Evolutionary conservation across 805 yeast genomes (phyloP).

Genomic region (Kuraishia hungarica): DNA sequence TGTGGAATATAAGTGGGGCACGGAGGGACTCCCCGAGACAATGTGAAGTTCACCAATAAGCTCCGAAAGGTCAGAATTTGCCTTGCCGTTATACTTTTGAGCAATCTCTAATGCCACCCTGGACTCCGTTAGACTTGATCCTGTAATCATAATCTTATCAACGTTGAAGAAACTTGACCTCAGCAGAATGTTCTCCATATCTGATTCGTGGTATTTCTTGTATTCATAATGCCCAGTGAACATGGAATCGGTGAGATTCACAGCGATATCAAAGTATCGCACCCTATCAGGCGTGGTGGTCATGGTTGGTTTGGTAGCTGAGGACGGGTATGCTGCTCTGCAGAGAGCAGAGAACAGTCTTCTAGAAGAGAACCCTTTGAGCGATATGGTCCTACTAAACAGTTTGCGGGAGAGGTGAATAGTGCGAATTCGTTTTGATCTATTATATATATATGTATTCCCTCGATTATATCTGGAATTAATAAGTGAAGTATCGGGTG

Average conservation of each 20-base stretch:
- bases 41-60: no score
- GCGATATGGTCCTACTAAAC: no score
- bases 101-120: conserved; percentile 52
- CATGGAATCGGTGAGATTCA: conserved; percentile 85
- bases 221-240: conserved; percentile 76
- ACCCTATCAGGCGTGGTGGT: not conserved
- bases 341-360: not conserved
- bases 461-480: no score
- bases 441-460: no score
- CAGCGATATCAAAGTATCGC: conserved; percentile 14
- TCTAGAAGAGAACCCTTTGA: not conserved
- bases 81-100: conserved; percentile 6
- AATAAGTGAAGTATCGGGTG: no score
- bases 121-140: conserved; percentile 68
- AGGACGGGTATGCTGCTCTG: not conserved
- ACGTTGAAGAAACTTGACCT: conserved; percentile 66
- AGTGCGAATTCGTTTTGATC: no score
- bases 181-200: conserved; percentile 51
- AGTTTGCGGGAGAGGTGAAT: no score
- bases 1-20: conserved; percentile 53
- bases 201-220: conserved; percentile 56
- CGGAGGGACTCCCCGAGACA: not conserved
- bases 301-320: not conserved
- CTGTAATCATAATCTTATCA: conserved; percentile 68
- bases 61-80: no score